Conservation (phyloP, 805 yeast species). For the Metschnikowia henanensis region DNA sequence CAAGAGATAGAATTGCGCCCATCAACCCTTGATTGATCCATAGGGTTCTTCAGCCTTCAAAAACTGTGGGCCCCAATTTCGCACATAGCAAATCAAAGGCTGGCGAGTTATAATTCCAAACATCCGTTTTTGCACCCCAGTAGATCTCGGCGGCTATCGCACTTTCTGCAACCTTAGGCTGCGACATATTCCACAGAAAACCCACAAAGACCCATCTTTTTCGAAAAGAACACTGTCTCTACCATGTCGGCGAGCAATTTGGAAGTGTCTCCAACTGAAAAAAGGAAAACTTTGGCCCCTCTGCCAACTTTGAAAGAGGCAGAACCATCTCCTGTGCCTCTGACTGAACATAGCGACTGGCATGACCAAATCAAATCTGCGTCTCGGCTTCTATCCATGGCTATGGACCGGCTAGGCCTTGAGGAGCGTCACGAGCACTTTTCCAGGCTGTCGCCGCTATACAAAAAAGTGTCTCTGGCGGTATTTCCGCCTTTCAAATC, state of each 20-base stretch:
- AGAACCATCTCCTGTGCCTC: neutral
- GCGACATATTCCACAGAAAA: too few species aligned
- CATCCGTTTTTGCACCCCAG: too few species aligned
- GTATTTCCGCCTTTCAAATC: conserved; percentile 18
- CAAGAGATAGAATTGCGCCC: too few species aligned
- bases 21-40: too few species aligned
- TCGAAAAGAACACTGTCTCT: too few species aligned
- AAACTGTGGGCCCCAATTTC: too few species aligned
- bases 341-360: conserved; percentile 3
- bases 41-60: too few species aligned
- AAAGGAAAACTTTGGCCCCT: neutral
- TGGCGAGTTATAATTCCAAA: too few species aligned
- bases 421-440: conserved; percentile 17
- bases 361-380: conserved; percentile 10
- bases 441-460: conserved; percentile 13
- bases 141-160: too few species aligned
- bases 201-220: too few species aligned
- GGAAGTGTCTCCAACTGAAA: neutral
- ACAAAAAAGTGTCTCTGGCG: conserved; percentile 17
- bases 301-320: neutral
- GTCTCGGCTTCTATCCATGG: conserved; percentile 3
- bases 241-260: neutral
- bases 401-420: conserved; percentile 17
- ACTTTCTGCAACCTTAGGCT: too few species aligned
- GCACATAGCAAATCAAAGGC: too few species aligned